Evolutionary conservation across 331 rosid genomes (phyloP).

Genomic region (Acacia pycnantha): DNA sequence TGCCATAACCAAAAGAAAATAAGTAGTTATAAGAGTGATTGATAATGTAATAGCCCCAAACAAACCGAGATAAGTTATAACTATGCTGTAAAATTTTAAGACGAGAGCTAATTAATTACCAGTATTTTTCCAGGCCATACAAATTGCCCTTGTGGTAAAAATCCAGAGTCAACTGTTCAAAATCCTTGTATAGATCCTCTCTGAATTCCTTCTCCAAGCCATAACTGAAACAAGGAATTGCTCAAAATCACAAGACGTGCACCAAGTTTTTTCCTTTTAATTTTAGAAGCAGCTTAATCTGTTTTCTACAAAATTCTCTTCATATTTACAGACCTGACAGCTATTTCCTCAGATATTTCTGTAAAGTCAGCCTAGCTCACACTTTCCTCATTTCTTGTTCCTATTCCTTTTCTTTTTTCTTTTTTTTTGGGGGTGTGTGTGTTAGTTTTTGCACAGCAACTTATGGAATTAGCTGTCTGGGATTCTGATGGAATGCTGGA

Average conservation of each 20-base stretch:
- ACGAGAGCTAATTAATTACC: slow-evolving; percentile 49
- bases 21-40: neutral
- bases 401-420: too few species aligned
- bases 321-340: neutral
- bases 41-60: slow-evolving; percentile 7
- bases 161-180: slow-evolving; percentile 84
- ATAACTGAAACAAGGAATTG: slow-evolving; percentile 59
- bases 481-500: neutral
- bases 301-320: neutral
- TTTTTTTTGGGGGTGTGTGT: neutral
- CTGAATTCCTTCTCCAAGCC: slow-evolving; percentile 96
- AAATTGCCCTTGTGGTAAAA: slow-evolving; percentile 83
- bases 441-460: neutral
- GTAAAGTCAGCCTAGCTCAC: neutral
- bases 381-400: neutral
- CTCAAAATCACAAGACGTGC: neutral
- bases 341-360: too few species aligned
- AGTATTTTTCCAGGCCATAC: slow-evolving; percentile 95
- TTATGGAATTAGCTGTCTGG: neutral
- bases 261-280: neutral
- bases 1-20: slow-evolving; percentile 40
- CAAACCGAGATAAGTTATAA: neutral
- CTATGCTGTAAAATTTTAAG: neutral
- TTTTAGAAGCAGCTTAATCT: neutral
- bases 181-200: slow-evolving; percentile 81